These are phyloP conservation scores for Rauvolfia tetraphylla DNA, from an alignment of 257 asterid genomes.

Conservation along the genomic window DNA sequence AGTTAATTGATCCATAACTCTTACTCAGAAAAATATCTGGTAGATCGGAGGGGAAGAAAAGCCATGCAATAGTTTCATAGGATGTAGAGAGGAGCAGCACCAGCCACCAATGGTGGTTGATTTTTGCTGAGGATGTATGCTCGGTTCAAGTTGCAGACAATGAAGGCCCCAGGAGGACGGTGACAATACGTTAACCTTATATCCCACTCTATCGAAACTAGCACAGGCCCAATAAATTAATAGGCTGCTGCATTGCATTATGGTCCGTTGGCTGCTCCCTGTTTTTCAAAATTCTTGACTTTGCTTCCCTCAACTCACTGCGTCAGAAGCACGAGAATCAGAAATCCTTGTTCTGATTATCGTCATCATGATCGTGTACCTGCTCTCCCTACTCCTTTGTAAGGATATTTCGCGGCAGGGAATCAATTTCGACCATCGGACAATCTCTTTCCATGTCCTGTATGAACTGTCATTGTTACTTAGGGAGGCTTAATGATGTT, in stretches of 20 bases:
- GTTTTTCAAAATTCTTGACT: neutral
- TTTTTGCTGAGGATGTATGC: neutral
- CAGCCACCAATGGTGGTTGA: neutral
- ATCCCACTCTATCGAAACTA: neutral
- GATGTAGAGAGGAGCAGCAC: neutral
- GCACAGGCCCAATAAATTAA: no score
- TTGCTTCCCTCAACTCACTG: neutral
- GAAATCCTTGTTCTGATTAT: neutral
- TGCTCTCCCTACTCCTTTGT: neutral
- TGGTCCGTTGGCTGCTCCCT: neutral
- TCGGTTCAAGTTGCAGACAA: neutral
- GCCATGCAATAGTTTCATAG: no score
- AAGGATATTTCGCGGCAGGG: neutral
- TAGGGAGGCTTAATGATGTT: no score
- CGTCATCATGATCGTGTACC: neutral
- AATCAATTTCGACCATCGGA: neutral
- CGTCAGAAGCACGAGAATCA: neutral
- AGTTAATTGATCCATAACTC: no score
- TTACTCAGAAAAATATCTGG: no score
- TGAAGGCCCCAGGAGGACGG: neutral
- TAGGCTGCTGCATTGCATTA: neutral
- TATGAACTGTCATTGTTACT: neutral
- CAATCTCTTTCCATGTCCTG: neutral
- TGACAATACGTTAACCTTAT: constrained; percentile 34
- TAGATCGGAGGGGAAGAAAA: no score